Conservation (phyloP, 2,329 filamentous ascomycete species). For the Truncatella angustata region DNA sequence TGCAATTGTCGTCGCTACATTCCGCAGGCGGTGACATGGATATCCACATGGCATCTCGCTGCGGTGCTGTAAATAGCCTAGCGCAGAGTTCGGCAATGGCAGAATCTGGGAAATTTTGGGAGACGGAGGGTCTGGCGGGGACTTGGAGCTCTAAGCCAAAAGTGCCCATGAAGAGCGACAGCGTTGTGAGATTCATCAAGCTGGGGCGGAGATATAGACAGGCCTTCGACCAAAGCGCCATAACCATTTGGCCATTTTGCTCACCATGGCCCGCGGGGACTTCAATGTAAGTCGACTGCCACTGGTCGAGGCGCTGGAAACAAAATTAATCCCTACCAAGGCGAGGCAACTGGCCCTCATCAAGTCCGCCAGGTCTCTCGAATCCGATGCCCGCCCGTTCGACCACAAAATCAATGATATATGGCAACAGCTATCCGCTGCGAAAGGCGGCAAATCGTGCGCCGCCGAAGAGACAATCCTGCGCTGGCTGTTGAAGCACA, state of each 20-base stretch:
- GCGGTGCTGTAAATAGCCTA: neutral
- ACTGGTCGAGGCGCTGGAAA: neutral
- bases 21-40: slow-evolving; percentile 19
- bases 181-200: too few relatives aligned
- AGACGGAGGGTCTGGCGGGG: slow-evolving; percentile 8
- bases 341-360: slow-evolving; percentile 40
- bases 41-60: too few relatives aligned
- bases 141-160: slow-evolving; percentile 20
- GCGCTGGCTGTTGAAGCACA: slow-evolving; percentile 62
- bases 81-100: slow-evolving; percentile 18
- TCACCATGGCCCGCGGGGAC: slow-evolving; percentile 11
- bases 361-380: slow-evolving; percentile 52
- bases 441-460: slow-evolving; percentile 42
- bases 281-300: slow-evolving; percentile 6
- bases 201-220: neutral
- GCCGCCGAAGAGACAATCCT: slow-evolving; percentile 58
- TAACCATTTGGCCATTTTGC: slow-evolving; percentile 15
- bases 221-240: neutral
- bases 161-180: too few relatives aligned
- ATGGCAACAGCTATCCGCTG: slow-evolving; percentile 46
- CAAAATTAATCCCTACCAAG: slow-evolving; percentile 13
- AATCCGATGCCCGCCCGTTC: slow-evolving; percentile 45
- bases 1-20: slow-evolving; percentile 12
- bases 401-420: slow-evolving; percentile 47
- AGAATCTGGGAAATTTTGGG: slow-evolving; percentile 18